These are phyloP conservation scores for Xylaria acuta DNA, from an alignment of 495 filamentous ascomycete genomes.

Conservation along the genomic window DNA sequence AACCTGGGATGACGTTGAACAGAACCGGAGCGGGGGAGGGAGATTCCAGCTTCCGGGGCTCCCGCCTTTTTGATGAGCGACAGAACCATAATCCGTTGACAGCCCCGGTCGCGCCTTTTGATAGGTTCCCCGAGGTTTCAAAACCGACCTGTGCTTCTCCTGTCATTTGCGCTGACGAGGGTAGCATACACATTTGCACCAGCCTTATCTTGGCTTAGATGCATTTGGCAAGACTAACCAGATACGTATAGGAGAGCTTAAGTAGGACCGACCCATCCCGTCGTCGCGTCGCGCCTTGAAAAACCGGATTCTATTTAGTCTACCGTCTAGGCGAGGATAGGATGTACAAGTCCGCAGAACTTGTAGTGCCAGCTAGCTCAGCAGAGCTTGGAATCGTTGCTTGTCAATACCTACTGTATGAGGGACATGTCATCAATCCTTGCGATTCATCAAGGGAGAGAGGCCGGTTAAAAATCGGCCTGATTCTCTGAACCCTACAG, in stretches of 20 bases:
- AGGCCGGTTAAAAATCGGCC: not conserved
- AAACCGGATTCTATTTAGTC: not conserved
- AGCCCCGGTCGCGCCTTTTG: conserved; percentile 6
- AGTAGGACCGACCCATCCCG: not conserved
- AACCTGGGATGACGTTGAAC: conserved; percentile 2
- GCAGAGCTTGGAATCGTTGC: not conserved
- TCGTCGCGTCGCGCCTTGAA: too few species aligned
- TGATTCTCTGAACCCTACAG: not conserved
- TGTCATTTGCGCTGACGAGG: conserved; percentile 19
- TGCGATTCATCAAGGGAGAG: not conserved
- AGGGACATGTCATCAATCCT: not conserved
- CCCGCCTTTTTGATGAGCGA: not conserved
- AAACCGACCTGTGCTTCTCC: conserved; percentile 4
- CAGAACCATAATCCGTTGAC: not conserved
- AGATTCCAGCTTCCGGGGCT: conserved; percentile 10
- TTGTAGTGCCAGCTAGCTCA: not conserved
- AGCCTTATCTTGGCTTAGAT: conserved; percentile 12
- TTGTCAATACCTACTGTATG: not conserved
- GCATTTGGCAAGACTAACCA: not conserved
- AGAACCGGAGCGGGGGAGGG: not conserved
- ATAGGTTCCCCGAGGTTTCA: conserved; percentile 16
- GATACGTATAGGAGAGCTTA: not conserved
- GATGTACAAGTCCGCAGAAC: not conserved
- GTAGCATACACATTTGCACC: not conserved
- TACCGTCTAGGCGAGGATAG: not conserved